Percentiles rank a stretch among this genome's conserved stretches.
Conservation (phyloP, 768 basidiomycete species). For the Mycena belliarum region DNA sequence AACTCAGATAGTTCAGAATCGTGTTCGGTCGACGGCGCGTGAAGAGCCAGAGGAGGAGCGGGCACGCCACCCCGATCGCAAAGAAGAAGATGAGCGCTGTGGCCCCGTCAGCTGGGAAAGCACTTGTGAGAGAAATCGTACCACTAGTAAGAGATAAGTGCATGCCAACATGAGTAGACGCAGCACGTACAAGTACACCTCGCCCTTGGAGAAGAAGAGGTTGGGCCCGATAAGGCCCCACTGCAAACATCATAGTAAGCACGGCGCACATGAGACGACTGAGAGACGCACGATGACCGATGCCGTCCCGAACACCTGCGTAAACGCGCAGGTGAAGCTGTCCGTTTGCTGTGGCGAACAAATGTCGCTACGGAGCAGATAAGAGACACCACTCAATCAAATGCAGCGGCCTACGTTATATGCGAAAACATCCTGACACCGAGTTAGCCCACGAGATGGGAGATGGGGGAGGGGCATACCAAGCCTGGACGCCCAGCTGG, state of each 20-base stretch:
- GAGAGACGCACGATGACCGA: constrained; percentile 55
- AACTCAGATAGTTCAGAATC: constrained; percentile 64
- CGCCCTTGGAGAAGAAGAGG: constrained; percentile 53
- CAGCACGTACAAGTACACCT: constrained; percentile 57
- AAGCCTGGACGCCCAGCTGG: constrained; percentile 66
- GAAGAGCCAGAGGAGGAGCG: constrained; percentile 61
- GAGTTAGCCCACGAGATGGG: constrained; percentile 4
- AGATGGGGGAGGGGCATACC: constrained; percentile 35
- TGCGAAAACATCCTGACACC: constrained; percentile 58
- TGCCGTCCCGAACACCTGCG: constrained; percentile 51
- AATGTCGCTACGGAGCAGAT: constrained; percentile 52
- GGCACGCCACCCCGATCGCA: constrained; percentile 67
- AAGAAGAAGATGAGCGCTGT: constrained; percentile 69
- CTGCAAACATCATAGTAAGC: constrained; percentile 22
- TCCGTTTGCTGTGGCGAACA: constrained; percentile 47
- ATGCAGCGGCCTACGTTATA: constrained; percentile 58
- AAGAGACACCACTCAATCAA: too few species aligned
- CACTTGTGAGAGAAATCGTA: not conserved
- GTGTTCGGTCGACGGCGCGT: constrained; percentile 64
- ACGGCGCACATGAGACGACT: not conserved
- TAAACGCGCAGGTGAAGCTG: constrained; percentile 52
- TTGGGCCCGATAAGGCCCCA: constrained; percentile 73
- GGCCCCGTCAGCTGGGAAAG: not conserved
- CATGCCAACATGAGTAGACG: not conserved
- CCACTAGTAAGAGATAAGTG: not conserved